Conservation (phyloP, 371 early-diverging fungal species). For the Vairimorpha necatrix region DNA sequence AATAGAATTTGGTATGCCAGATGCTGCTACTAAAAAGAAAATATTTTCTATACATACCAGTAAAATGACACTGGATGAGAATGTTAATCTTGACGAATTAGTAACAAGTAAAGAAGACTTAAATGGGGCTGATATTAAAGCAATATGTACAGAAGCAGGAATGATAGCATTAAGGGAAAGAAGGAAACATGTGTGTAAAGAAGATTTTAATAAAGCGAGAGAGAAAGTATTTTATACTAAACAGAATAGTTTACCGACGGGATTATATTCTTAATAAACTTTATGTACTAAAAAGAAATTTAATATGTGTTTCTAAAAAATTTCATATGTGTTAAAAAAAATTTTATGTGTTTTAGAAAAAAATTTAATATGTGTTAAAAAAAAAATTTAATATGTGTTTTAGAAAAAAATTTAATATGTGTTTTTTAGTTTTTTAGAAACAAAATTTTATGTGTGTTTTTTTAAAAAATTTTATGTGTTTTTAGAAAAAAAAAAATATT, state of each 20-base stretch:
- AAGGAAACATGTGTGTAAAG: constrained; percentile 91
- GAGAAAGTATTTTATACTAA: constrained; percentile 97
- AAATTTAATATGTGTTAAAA: neutral
- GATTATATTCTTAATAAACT: constrained; percentile 62
- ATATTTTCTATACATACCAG: constrained; percentile 97
- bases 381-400: too few species aligned
- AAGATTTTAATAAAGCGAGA: constrained; percentile 93
- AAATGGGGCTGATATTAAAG: constrained; percentile 98
- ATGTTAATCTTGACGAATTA: constrained; percentile 93
- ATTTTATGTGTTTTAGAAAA: neutral
- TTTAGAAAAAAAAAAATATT: too few species aligned
- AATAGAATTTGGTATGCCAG: constrained; percentile 98
- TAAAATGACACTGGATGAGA: constrained; percentile 89
- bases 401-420: too few species aligned
- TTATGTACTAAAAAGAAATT: too few species aligned
- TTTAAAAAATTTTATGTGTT: too few species aligned
- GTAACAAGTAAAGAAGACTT: constrained; percentile 96
- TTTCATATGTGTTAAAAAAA: neutral
- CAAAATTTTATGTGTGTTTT: too few species aligned
- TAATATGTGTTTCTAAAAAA: neutral
- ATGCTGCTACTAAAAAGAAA: constrained; percentile 90
- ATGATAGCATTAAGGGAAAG: constrained; percentile 94
- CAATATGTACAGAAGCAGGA: constrained; percentile 98
- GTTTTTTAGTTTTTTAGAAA: too few species aligned
- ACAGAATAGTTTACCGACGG: constrained; percentile 69